Base-by-base conservation (phyloP, 192 early-diverging fungal species). In the Podila epicladia region DNA sequence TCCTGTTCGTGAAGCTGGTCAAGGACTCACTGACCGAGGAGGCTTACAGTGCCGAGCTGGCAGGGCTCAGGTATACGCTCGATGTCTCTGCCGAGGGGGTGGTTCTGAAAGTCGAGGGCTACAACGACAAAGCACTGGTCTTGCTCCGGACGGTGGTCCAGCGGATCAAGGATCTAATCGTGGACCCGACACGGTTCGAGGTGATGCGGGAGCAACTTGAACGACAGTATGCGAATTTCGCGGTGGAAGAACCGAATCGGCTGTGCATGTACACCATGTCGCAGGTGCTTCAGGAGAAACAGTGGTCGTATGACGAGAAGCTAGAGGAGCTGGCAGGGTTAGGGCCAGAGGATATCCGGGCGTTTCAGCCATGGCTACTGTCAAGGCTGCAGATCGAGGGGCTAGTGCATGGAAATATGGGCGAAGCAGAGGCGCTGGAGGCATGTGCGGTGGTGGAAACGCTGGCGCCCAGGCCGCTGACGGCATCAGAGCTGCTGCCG, bases 361-460 rank as follows among this genome's bases (percentile, higher is more conserved):
- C 33, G 22, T 96, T 95, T 67, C 87, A 88, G 65, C 88, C 88
- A 19, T 76, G 87, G 58, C 69, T 97, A 57, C 82, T 97, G 49
- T 77, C 67, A 22, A 77, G 87, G 38, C 70, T 94, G 26, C 85
- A 89, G 70, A 68, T 95, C 17, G 94, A 95, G 82, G 93, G 90
- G 9, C 85, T 97, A 22, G 91, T 91, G 13, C 91, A 94, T 83
- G 96, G 97, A 32, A 96, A 96, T 74, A 79, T 94, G 74, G 70
- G 82, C 32, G 84, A 78, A 28, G 67, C 75, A 0, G 86, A 93
- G 11, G 93, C 94, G 3, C 58, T 91, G 50, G 69, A 67, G 19
- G 80, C 91, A 4, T 82, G 85, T 3, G 72, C 86, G 2, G 89
- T 86, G 28, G 84, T 94, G 12, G 82, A 89, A 35, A 55, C 74